Percentiles rank a stretch among this genome's conserved stretches.
Evolutionary conservation across 805 yeast species (phyloP).

Genomic region (Candida silvicultrix): DNA sequence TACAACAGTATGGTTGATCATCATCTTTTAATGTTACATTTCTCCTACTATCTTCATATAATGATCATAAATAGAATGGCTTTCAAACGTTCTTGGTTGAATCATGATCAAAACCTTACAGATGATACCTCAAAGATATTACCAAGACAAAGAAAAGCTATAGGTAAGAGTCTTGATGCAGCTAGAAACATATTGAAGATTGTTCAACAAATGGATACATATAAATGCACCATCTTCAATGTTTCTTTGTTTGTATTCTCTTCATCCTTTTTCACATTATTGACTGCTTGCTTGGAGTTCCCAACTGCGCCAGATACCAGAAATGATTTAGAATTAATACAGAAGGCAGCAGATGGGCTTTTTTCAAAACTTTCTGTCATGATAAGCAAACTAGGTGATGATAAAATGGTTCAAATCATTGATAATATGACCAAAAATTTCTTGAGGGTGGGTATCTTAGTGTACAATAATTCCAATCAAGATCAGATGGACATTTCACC

Average conservation of each 20-base stretch:
- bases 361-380: conserved; percentile 2
- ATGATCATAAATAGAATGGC: conserved; percentile 22
- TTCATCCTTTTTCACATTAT: conserved; percentile 19
- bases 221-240: conserved; percentile 9
- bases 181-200: conserved; percentile 15
- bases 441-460: conserved; percentile 14
- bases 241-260: conserved; percentile 13
- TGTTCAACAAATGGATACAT: conserved; percentile 1
- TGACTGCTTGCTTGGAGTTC: conserved; percentile 17
- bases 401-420: background rate
- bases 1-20: background rate
- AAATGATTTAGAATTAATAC: conserved; percentile 12
- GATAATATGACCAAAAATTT: conserved; percentile 9
- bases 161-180: conserved; percentile 14
- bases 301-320: conserved; percentile 9
- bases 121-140: conserved; percentile 1
- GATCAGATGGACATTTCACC: conserved; percentile 3
- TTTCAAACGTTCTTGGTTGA: conserved; percentile 19
- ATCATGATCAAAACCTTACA: conserved; percentile 10
- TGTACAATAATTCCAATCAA: conserved; percentile 8
- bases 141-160: conserved; percentile 12
- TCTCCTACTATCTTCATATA: conserved; percentile 12
- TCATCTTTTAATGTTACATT: conserved; percentile 7
- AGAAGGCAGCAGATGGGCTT: conserved; percentile 2
- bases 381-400: background rate